Evolutionary conservation across 441 rosid species (phyloP).

Genomic region (Populus hybrid): DNA sequence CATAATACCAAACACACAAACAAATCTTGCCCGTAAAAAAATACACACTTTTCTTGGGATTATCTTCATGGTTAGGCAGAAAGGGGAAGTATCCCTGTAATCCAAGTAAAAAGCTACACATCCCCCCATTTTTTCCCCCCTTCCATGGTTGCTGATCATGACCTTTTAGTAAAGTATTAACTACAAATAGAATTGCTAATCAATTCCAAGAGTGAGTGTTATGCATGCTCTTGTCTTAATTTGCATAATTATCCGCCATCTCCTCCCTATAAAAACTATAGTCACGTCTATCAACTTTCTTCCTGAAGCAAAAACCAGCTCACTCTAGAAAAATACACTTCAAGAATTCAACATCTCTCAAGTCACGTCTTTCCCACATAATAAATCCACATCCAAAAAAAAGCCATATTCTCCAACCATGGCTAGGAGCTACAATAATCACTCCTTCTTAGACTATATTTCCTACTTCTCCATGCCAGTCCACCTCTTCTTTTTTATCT

Average conservation of each 20-base stretch:
- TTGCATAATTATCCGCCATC: background rate
- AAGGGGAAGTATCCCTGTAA: background rate
- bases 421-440: slow-evolving; percentile 49
- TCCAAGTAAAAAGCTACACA: slow-evolving; percentile 7
- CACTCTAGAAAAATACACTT: too few relatives aligned
- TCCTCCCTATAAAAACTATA: slow-evolving; percentile 11
- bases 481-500: slow-evolving; percentile 53
- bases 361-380: background rate
- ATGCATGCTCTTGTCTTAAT: background rate
- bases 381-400: background rate
- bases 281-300: background rate
- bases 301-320: too few relatives aligned
- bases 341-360: background rate
- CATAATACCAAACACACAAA: too few relatives aligned
- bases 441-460: slow-evolving; percentile 48
- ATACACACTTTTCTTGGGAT: slow-evolving; percentile 7
- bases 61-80: background rate
- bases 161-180: too few relatives aligned
- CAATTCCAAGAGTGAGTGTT: too few relatives aligned
- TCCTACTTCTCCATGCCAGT: slow-evolving; percentile 44
- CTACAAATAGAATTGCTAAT: too few relatives aligned
- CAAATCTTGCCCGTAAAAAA: background rate
- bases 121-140: background rate
- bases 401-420: slow-evolving; percentile 17
- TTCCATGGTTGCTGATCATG: background rate